A percentile compares a stretch with the other conserved stretches of the same genome.
These are phyloP conservation scores for Calophaca sinica DNA, from an alignment of 306 rosid genomes.

Conservation along the genomic window DNA sequence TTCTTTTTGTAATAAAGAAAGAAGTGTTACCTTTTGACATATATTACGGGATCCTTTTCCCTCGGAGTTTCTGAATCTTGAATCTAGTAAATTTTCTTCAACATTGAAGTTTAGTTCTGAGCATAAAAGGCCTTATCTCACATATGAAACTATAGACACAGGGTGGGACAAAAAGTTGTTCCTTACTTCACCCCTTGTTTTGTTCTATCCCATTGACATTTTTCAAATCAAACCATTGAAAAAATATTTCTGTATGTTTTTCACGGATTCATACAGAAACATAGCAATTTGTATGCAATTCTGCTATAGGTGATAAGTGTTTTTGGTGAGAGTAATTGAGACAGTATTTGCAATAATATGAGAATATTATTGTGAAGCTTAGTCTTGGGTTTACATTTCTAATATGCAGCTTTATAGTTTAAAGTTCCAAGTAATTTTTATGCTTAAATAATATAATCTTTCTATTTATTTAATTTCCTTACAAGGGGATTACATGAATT, in stretches of 20 bases:
- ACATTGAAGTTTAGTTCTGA: too few relatives aligned
- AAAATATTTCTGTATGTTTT: too few relatives aligned
- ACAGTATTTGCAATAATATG: neutral
- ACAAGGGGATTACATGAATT: neutral
- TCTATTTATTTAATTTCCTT: slow-evolving; percentile 14
- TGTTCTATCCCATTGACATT: neutral
- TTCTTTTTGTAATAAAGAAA: too few relatives aligned
- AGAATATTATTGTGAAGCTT: slow-evolving; percentile 7
- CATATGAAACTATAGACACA: too few relatives aligned
- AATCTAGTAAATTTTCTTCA: too few relatives aligned
- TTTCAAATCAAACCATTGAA: neutral
- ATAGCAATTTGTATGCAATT: neutral
- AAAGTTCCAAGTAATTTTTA: slow-evolving; percentile 6
- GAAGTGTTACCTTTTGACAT: too few relatives aligned
- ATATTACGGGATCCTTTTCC: too few relatives aligned
- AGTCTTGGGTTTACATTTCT: neutral
- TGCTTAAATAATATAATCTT: neutral
- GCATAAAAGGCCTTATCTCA: too few relatives aligned
- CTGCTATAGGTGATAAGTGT: slow-evolving; percentile 9
- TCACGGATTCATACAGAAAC: neutral
- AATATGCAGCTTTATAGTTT: slow-evolving; percentile 1
- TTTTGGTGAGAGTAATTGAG: neutral
- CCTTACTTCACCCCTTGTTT: neutral
- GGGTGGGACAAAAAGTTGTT: neutral
- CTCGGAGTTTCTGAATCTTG: too few relatives aligned